These are phyloP conservation scores for Mycena albidolilacea DNA, from an alignment of 768 basidiomycete species.

Conservation along the genomic window DNA sequence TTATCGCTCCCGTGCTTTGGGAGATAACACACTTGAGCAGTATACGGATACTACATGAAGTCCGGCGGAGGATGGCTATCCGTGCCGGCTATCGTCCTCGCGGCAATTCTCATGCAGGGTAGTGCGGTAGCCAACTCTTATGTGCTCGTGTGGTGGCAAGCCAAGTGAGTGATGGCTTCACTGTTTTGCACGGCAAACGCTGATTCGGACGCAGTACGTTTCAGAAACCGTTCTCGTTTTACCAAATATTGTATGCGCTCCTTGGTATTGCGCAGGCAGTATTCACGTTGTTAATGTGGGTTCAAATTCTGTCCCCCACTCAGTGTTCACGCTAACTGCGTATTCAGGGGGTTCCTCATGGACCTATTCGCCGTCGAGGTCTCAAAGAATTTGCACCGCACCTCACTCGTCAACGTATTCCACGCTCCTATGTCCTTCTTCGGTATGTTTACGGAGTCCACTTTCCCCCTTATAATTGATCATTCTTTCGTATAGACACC, in stretches of 20 bases:
- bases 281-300: constrained; percentile 72
- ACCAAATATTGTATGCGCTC: constrained; percentile 75
- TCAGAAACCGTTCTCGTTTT: constrained; percentile 66
- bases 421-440: constrained; percentile 85
- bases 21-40: constrained; percentile 46
- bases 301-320: background rate
- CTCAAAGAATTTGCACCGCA: constrained; percentile 72
- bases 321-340: background rate
- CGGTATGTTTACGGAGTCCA: constrained; percentile 57
- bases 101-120: constrained; percentile 71
- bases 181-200: background rate
- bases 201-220: constrained; percentile 54
- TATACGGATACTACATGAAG: constrained; percentile 71
- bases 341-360: constrained; percentile 63
- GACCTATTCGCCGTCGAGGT: constrained; percentile 72
- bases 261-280: constrained; percentile 69
- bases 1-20: no score
- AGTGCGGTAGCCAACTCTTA: constrained; percentile 75
- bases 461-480: background rate
- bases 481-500: constrained; percentile 18
- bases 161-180: constrained; percentile 53
- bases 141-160: constrained; percentile 81
- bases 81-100: constrained; percentile 62
- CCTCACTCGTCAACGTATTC: constrained; percentile 69
- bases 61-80: constrained; percentile 69